Conservation (phyloP, 2,329 filamentous ascomycete species). For the Penicillium sp. region DNA sequence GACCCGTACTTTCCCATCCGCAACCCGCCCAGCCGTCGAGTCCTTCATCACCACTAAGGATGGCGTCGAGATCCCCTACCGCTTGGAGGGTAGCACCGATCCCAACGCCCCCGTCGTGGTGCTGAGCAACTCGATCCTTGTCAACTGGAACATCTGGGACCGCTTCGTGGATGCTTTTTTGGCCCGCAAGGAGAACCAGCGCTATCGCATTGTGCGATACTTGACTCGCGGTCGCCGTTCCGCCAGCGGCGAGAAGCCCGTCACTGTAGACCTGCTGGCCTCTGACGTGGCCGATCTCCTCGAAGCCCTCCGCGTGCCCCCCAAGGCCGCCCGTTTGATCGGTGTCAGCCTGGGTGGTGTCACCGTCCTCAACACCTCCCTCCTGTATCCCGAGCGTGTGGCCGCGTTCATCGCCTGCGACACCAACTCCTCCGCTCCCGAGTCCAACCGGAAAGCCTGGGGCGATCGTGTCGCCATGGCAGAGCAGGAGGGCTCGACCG, state of each 20-base stretch:
- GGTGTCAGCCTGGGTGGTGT: slow-evolving; percentile 83
- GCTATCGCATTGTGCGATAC: slow-evolving; percentile 74
- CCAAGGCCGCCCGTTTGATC: slow-evolving; percentile 66
- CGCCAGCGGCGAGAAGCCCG: slow-evolving; percentile 44
- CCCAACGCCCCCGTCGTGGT: slow-evolving; percentile 71
- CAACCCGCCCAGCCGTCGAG: slow-evolving; percentile 57
- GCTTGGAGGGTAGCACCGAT: slow-evolving; percentile 70
- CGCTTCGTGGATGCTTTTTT: slow-evolving; percentile 65
- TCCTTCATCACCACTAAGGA: slow-evolving; percentile 71
- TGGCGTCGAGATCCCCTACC: slow-evolving; percentile 69
- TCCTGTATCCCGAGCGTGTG: slow-evolving; percentile 64
- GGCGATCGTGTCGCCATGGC: slow-evolving; percentile 71
- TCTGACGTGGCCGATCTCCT: slow-evolving; percentile 69
- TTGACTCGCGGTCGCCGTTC: slow-evolving; percentile 69
- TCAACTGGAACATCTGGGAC: slow-evolving; percentile 80
- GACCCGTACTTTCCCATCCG: slow-evolving; percentile 54
- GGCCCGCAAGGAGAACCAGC: slow-evolving; percentile 55
- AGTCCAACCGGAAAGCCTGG: slow-evolving; percentile 78
- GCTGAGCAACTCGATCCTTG: slow-evolving; percentile 79
- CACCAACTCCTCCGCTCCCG: slow-evolving; percentile 72
- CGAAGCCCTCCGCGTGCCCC: slow-evolving; percentile 65
- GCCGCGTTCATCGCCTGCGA: slow-evolving; percentile 71
- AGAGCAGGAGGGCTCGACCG: slow-evolving; percentile 53
- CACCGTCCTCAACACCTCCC: slow-evolving; percentile 71
- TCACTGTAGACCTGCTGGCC: slow-evolving; percentile 66